phyloP scores from a whole-genome alignment of 352 stramenopile species.

The Pythium folliculosum region DNA sequence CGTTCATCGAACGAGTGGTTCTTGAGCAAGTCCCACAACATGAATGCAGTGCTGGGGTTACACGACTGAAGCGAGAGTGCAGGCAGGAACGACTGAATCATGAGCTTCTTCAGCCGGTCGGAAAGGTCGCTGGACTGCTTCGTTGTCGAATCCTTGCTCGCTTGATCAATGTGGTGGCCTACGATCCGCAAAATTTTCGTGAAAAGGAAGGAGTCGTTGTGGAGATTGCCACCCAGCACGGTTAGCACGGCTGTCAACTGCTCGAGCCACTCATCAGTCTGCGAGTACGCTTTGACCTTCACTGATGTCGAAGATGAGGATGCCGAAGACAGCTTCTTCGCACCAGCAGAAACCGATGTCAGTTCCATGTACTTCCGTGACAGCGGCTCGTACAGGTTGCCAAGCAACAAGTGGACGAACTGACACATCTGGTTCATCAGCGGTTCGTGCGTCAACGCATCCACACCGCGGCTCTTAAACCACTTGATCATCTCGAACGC shows the following conservation, averaged over 20 bases:
- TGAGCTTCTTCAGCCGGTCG: constrained; percentile 47
- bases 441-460: constrained; percentile 67
- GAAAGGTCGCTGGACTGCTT: constrained; percentile 18
- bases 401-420: constrained; percentile 69
- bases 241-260: constrained; percentile 61
- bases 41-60: constrained; percentile 73
- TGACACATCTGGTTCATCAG: constrained; percentile 64
- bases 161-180: constrained; percentile 45
- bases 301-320: neutral
- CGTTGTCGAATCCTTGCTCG: constrained; percentile 28
- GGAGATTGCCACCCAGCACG: constrained; percentile 66
- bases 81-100: constrained; percentile 71
- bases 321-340: constrained; percentile 4
- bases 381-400: constrained; percentile 51
- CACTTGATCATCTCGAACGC: constrained; percentile 83
- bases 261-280: constrained; percentile 45
- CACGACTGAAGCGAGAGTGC: constrained; percentile 73
- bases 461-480: constrained; percentile 67
- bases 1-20: constrained; percentile 72
- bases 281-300: constrained; percentile 41
- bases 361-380: constrained; percentile 60
- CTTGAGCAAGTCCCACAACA: constrained; percentile 87
- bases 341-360: neutral
- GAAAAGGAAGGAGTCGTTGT: constrained; percentile 73
- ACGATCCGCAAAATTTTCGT: constrained; percentile 73